Evolutionary conservation across 257 asterid genomes (phyloP).

Genomic region (Striga asiatica): DNA sequence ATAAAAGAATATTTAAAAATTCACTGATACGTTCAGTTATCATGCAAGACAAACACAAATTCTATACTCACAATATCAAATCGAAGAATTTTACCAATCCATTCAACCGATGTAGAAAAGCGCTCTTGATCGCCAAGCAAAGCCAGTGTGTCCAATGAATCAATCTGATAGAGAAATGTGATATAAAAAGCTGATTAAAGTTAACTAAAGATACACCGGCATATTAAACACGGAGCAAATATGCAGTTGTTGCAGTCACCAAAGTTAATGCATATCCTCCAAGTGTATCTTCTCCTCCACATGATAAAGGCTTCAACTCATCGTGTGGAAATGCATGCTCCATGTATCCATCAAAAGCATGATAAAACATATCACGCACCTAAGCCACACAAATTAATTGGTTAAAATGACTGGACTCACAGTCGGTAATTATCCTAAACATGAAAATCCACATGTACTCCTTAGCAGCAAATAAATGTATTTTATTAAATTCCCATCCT

Average conservation of each 20-base stretch:
- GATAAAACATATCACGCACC: slow-evolving; percentile 95
- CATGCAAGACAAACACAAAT: slow-evolving; percentile 22
- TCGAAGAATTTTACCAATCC: slow-evolving; percentile 98
- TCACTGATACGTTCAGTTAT: neutral
- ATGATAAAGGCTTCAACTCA: slow-evolving; percentile 86
- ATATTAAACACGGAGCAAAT: slow-evolving; percentile 4
- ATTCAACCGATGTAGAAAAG: slow-evolving; percentile 78
- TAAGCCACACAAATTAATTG: slow-evolving; percentile 23
- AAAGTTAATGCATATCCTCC: slow-evolving; percentile 95
- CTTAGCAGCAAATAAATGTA: no score
- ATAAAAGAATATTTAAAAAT: neutral
- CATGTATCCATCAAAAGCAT: slow-evolving; percentile 95
- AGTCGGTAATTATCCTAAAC: no score
- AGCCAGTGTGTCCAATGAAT: slow-evolving; percentile 88
- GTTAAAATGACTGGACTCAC: no score
- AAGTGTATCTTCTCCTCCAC: slow-evolving; percentile 92
- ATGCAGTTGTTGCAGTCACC: slow-evolving; percentile 32
- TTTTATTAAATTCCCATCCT: no score
- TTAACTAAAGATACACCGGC: neutral
- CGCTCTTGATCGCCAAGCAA: slow-evolving; percentile 87
- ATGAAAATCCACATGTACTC: no score
- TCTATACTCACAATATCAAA: slow-evolving; percentile 96
- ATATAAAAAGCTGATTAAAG: neutral
- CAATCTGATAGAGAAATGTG: slow-evolving; percentile 46
- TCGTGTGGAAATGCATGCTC: slow-evolving; percentile 84